Percentiles rank a stretch among this genome's conserved stretches.
These are phyloP conservation scores for Porpolomopsis calyptriformis DNA, from an alignment of 768 basidiomycete species.

Conservation along the genomic window DNA sequence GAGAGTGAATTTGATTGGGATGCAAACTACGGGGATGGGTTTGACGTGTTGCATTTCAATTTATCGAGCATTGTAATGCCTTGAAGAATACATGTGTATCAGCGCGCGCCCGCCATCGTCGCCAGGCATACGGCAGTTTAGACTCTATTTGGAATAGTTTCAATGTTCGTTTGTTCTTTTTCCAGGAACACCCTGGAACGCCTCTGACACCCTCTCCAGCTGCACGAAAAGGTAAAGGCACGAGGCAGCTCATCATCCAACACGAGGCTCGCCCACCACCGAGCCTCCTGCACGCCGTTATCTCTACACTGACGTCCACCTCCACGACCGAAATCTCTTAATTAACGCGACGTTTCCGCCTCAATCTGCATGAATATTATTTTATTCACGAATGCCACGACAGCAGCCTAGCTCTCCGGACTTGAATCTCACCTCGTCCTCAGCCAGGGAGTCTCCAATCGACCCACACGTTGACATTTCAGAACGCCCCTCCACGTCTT, in stretches of 20 bases:
- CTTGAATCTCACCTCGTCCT: slow-evolving; percentile 17
- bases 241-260: slow-evolving; percentile 34
- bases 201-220: slow-evolving; percentile 20
- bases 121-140: background rate
- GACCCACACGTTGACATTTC: slow-evolving; percentile 11
- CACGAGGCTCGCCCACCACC: slow-evolving; percentile 34
- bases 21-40: slow-evolving; percentile 51
- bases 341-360: slow-evolving; percentile 14
- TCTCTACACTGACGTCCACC: slow-evolving; percentile 3
- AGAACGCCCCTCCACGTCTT: slow-evolving; percentile 23
- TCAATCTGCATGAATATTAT: slow-evolving; percentile 6
- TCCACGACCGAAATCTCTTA: background rate
- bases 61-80: background rate
- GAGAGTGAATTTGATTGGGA: slow-evolving; percentile 64
- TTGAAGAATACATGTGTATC: no score
- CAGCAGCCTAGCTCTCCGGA: slow-evolving; percentile 22
- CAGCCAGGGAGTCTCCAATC: slow-evolving; percentile 17
- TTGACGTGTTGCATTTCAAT: slow-evolving; percentile 36
- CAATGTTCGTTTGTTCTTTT: slow-evolving; percentile 1
- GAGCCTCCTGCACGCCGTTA: slow-evolving; percentile 16
- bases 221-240: slow-evolving; percentile 31
- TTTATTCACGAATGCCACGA: slow-evolving; percentile 29
- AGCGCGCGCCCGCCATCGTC: no score
- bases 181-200: slow-evolving; percentile 15
- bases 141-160: background rate